Conservation (phyloP, 495 filamentous ascomycete genomes). For the Collariella sp. region DNA sequence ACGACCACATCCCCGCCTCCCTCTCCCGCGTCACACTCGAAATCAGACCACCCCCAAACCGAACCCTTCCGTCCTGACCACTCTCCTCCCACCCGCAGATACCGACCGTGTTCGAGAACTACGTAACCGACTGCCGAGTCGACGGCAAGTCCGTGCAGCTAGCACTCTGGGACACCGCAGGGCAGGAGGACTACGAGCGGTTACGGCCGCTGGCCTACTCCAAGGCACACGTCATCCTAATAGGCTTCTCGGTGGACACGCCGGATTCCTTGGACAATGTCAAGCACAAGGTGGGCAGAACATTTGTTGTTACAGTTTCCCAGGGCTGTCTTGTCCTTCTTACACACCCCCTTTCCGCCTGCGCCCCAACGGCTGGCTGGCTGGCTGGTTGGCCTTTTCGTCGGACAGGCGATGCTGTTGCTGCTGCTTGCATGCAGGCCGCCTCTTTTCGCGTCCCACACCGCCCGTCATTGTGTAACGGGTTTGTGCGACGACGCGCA, state of each 20-base stretch:
- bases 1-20: not conserved
- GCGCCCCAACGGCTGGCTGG: not conserved
- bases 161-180: slow-evolving; percentile 98
- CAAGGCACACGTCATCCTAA: slow-evolving; percentile 94
- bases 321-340: not conserved
- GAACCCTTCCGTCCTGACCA: not conserved
- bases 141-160: slow-evolving; percentile 97
- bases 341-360: not conserved
- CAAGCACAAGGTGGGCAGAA: slow-evolving; percentile 75
- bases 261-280: slow-evolving; percentile 98
- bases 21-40: not conserved
- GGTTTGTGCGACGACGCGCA: slow-evolving; percentile 7
- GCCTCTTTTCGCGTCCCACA: not conserved
- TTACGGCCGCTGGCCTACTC: slow-evolving; percentile 93
- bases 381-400: too few species aligned
- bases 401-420: not conserved
- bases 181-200: slow-evolving; percentile 96
- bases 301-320: not conserved
- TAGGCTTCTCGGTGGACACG: slow-evolving; percentile 91
- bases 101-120: slow-evolving; percentile 98
- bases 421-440: too few species aligned
- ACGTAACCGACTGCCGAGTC: slow-evolving; percentile 97
- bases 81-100: slow-evolving; percentile 52
- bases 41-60: not conserved
- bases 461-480: slow-evolving; percentile 8